These are phyloP conservation scores for Cystobasidium tubakii DNA, from an alignment of 768 basidiomycete species.

Conservation along the genomic window DNA sequence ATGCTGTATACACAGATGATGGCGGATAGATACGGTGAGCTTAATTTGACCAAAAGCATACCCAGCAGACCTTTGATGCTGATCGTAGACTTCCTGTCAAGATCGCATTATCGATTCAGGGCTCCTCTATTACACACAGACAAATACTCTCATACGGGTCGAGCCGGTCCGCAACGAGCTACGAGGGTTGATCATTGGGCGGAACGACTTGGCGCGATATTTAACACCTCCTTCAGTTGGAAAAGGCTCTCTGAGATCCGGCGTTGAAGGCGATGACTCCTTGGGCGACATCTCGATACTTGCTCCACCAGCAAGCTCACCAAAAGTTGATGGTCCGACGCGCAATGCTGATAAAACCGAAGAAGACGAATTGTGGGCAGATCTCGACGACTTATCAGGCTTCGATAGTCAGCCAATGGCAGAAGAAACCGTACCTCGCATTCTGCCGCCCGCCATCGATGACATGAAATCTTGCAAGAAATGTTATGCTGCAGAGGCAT, in stretches of 20 bases:
- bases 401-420: neutral
- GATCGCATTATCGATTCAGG: slow-evolving; percentile 72
- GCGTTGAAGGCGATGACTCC: neutral
- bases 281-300: neutral
- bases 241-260: slow-evolving; percentile 41
- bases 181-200: slow-evolving; percentile 66
- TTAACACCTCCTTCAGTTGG: slow-evolving; percentile 48
- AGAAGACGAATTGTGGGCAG: slow-evolving; percentile 31
- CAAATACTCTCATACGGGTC: slow-evolving; percentile 76
- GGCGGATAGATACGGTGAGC: slow-evolving; percentile 70
- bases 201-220: slow-evolving; percentile 79
- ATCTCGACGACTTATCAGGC: neutral
- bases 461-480: slow-evolving; percentile 68
- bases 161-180: slow-evolving; percentile 75
- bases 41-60: no score
- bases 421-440: slow-evolving; percentile 49
- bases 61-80: neutral
- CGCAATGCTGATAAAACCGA: neutral
- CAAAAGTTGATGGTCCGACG: neutral
- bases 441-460: slow-evolving; percentile 83
- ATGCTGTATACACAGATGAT: slow-evolving; percentile 91
- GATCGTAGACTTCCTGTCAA: slow-evolving; percentile 38
- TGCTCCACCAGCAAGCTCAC: slow-evolving; percentile 50
- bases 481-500: slow-evolving; percentile 76
- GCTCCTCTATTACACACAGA: slow-evolving; percentile 88